Conservation (phyloP, 129 eudicot species). For the Centaurea solstitialis region DNA sequence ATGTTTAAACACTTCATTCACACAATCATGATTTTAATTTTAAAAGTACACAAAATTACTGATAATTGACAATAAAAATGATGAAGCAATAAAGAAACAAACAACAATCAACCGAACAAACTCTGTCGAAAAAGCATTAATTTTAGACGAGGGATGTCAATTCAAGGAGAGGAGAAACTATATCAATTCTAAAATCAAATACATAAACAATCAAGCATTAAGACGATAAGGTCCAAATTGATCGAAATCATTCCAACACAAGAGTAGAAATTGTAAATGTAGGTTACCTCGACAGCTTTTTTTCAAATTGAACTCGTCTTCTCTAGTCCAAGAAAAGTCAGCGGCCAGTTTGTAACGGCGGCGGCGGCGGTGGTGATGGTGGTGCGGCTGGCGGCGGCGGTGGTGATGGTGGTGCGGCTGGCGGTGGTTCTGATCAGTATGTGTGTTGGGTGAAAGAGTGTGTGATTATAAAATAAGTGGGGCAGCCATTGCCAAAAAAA, state of each 20-base stretch:
- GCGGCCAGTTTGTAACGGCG: constrained; percentile 40
- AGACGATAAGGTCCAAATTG: no score
- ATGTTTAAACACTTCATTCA: neutral
- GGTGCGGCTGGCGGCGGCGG: no score
- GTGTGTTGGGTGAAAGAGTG: no score
- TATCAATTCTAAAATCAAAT: neutral
- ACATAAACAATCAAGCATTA: neutral
- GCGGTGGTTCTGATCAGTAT: constrained; percentile 9
- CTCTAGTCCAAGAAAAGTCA: constrained; percentile 46
- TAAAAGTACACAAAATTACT: neutral
- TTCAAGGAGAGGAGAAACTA: neutral
- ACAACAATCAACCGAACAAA: neutral
- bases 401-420: constrained; percentile 9
- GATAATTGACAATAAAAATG: neutral
- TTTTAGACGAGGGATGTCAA: neutral
- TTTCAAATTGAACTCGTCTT: constrained; percentile 67
- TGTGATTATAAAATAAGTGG: constrained; percentile 12
- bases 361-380: constrained; percentile 14
- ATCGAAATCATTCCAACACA: neutral
- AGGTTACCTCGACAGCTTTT: constrained; percentile 69
- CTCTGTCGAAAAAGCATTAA: constrained; percentile 9
- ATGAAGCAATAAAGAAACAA: neutral
- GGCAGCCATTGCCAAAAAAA: neutral
- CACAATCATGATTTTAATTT: neutral
- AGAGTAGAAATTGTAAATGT: constrained; percentile 15